These are phyloP conservation scores for Viola pubescens DNA, from an alignment of 441 rosid genomes.

Conservation along the genomic window DNA sequence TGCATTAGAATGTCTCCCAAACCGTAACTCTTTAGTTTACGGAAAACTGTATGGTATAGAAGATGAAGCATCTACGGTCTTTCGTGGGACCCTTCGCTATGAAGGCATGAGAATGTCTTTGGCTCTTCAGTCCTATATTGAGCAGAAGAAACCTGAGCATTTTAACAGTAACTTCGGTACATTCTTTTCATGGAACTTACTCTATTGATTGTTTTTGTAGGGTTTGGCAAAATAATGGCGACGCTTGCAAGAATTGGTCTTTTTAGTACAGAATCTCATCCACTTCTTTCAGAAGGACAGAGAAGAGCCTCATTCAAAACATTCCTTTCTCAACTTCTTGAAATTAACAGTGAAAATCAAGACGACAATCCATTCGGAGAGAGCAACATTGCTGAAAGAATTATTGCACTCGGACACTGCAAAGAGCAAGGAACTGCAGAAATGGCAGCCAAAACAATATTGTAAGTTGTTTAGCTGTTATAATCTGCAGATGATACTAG, in stretches of 20 bases:
- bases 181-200: constrained; percentile 4
- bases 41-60: constrained; percentile 69
- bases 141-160: background rate
- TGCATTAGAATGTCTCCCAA: constrained; percentile 88
- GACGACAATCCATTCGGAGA: constrained; percentile 35
- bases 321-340: constrained; percentile 52
- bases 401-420: constrained; percentile 54
- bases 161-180: background rate
- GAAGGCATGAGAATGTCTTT: constrained; percentile 45
- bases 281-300: constrained; percentile 31
- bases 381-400: constrained; percentile 47
- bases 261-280: constrained; percentile 36
- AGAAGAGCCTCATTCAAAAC: constrained; percentile 39
- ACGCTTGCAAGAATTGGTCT: constrained; percentile 67
- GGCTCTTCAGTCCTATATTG: background rate
- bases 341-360: constrained; percentile 23
- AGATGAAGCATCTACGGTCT: constrained; percentile 72
- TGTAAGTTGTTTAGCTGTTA: constrained; percentile 33
- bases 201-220: constrained; percentile 26
- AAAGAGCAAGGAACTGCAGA: constrained; percentile 46
- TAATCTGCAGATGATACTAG: background rate
- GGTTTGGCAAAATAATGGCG: constrained; percentile 71
- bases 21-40: constrained; percentile 73
- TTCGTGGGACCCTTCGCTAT: constrained; percentile 92
- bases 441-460: constrained; percentile 61